Base-by-base conservation (phyloP, 495 filamentous ascomycete species). In the Diplogelasinospora grovesii region DNA sequence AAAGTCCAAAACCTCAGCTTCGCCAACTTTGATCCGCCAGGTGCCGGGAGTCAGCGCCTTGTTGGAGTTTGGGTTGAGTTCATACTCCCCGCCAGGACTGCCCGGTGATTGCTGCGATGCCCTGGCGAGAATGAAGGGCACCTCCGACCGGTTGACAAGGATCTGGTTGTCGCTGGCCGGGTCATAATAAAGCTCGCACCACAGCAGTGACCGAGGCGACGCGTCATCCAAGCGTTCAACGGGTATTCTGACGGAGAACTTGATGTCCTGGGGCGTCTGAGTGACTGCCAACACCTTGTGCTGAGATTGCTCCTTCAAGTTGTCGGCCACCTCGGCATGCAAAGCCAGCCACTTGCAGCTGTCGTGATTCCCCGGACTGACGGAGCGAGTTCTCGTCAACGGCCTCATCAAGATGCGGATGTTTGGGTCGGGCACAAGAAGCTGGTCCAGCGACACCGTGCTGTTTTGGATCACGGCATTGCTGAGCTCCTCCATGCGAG, bases 131-230 rank as follows among this genome's bases (percentile, higher is more conserved):
- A 54, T 51, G 34, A 73, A 65, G 4, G 69, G 69, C 3, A 64
- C 56, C 14, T 69, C 58, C 3, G 65, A 69, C 35, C 53, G 60
- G 40, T 71, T 73, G 20, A 58, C 46, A n/a, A 73, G 53, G 21
- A 73, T 65, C 25, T 65, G 56, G 50, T 68, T 61, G 53, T 73
- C 66, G 52, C 68, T 66, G 42, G 60, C 50, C n/a, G 69, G 69
- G 43, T 70, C 64, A 41, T 70, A 73, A 39, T 68, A 71, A 28
- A 73, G 57, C 42, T 69, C 65, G 52, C 65, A 70, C 62, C 63
- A 69, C 21, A 73, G 45, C 8, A 63, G 61, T 8, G 66, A 60
- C 21, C 61, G 53, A 1, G 52, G 49, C 14, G 36, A 49, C 19
- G 53, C 59, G 21, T 59, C 53, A 19, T 48, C 50, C 20, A 26